Evolutionary conservation across 805 yeast genomes (phyloP), one percentile per base, ranked within the genome.

Genomic region (Vanderwaltozyma yarrowii): DNA sequence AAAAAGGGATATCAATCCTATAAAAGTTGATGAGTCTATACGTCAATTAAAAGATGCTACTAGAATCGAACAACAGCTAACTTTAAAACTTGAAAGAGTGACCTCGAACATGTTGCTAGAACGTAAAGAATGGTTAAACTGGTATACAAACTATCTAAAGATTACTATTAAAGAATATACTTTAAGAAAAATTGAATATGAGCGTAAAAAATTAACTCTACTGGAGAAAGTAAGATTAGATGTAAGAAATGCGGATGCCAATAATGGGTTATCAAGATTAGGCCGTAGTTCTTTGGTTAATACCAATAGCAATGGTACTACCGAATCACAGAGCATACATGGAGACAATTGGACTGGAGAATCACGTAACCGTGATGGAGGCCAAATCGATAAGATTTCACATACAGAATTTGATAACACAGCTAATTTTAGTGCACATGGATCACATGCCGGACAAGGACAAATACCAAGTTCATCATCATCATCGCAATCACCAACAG

Each of bases 1-100:
- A 38, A 78, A 73, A 49, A 67, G 86, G 26, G 76, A 82, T 36
- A 78, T 86, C 36, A 89, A 82, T 50, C 95, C 97, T 0, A 59
- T 83, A 20, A 85, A 80, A 55, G 94, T 86, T 4, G 96, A 92
- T 49, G 96, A 88, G 47, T 94, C 96, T 0, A 74, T 89, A 21
- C 68, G 80, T 38, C 68, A 83, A 8, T 66, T 88, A 39, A 95
- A 88, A 56, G 75, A 73, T 24, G 92, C 95, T 1, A 75, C 83
- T 11, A 74, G 73, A 40, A 67, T 73, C 14, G 96, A 89, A 57
- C 81, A 81, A 44, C 79, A 77, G 26, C 68, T 88, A 39, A 76
- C 80, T n/a, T 64, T 73, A 41, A 92, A 83, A 48, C 80, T 88
- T 29, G 77, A 81, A 43, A 69, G 95, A 45, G 80, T 89, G 14